Conservation (phyloP, 257 asterid species). For the Mentha longifolia region DNA sequence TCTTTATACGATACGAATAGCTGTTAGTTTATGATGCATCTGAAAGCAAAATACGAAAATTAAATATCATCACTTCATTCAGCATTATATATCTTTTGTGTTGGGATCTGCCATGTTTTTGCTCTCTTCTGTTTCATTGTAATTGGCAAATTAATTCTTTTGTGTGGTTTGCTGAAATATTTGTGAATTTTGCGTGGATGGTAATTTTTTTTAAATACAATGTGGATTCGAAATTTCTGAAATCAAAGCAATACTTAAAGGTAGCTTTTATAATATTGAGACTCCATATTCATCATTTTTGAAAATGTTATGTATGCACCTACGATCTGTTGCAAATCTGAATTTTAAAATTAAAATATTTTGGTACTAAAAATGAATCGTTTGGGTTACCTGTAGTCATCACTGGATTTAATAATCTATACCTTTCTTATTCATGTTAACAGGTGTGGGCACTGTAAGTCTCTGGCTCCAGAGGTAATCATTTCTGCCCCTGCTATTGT, state of each 20-base stretch:
- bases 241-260: background rate
- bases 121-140: background rate
- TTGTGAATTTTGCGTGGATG: background rate
- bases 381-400: background rate
- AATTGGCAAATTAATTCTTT: background rate
- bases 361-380: no score
- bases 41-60: background rate
- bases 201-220: background rate
- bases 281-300: background rate
- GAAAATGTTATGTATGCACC: background rate
- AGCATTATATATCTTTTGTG: background rate
- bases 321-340: background rate
- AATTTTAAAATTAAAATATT: background rate
- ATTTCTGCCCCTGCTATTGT: background rate
- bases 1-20: background rate
- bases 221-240: background rate
- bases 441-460: slow-evolving; percentile 97
- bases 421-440: slow-evolving; percentile 22
- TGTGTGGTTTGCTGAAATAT: background rate
- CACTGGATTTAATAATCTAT: slow-evolving; percentile 7
- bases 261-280: background rate
- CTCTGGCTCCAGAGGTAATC: slow-evolving; percentile 93
- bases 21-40: background rate
- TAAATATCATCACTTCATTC: background rate
- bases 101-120: background rate